Base-by-base conservation (phyloP, 169 alveolate genomes). In the Perkinsus olseni region DNA sequence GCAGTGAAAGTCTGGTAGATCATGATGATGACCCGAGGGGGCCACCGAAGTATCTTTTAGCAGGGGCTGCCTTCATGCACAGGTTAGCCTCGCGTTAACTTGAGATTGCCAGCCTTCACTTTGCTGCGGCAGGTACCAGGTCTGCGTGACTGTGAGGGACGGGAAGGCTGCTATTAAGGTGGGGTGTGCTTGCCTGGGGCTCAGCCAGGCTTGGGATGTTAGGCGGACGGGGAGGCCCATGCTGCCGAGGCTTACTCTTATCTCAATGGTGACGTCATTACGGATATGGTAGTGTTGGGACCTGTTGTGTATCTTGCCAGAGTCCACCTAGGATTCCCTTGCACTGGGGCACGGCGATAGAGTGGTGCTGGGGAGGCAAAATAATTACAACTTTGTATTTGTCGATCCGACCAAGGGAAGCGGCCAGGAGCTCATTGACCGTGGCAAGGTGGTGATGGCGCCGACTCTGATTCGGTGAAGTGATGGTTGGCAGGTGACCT, bases 291-390 rank as follows among this genome's bases (percentile, higher is more conserved):
- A 91, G 39, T 37, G 34, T 39, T 24, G 8, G 36, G 92, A 62
- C 17, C 34, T 6, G 28, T 24, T 21, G 28, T 62, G 34, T 62
- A 62, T 62, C 82, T 13, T 62, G 50, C 50, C 3, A 3, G 50
- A 11, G 50, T 40, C 34, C 10, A 28, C 17, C 34, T 24, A 62
- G 82, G 82, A 62, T 21, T 24, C 82, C 34, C 34, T 92, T 36
- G 6, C 37, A 38, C 92, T 93, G 31, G 4, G 50, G 28, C 38
- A 45, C 24, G 95, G 95, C 4, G 95, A 93, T 92, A 50, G 95
- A 21, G 38, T 93, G 31, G 92, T 93, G 24, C 39, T 93, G 11
- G 95, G 95, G 0, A 8, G 74, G 10, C 62, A 37, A 62, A 92
- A 93, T 4, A 92, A 36, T 38, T 92, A 92, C 74, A 92, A 40